Evolutionary conservation across 257 asterid species (phyloP), one percentile per base, ranked within the genome.

Genomic region (Rubia yunnanensis): DNA sequence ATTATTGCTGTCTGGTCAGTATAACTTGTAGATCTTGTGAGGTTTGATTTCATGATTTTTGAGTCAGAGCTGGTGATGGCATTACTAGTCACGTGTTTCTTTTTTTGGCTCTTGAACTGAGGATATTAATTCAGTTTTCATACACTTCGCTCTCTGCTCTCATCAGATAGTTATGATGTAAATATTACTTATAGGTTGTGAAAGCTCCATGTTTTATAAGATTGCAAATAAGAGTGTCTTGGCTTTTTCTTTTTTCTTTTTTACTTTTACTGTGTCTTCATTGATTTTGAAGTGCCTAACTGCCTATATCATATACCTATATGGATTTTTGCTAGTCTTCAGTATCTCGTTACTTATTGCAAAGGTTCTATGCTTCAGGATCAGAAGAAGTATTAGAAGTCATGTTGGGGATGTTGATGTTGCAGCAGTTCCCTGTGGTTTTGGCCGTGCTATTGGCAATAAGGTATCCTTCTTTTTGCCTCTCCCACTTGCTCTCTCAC

Each of bases 401-500:
- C 86, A 83, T 73, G 86, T 87, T 53, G 99, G 99, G 54, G 99
- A 92, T 82, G 82, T 88, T 75, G 99, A 92, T 66, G 96, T 82
- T 73, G 95, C 96, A 64, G 99, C 99, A 75, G 99, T 92, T 76
- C 94, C 99, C 59, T 92, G 99, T 85, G 99, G 99, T 70, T 78
- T 79, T 63, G 99, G 99, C 41, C 95, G 96, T 72, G 96, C 99
- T 11, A 84, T 92, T 72, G 99, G 99, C 54, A 92, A 92, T 76
- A 92, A 92, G 90, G 99, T 89, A 79, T 38, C 65, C 34, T 34
- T 7, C 30, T 63, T 69, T 54, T n/a, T 38, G 41, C 54, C 28
- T 3, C 24, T 57, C 30, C 53, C 64, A 57, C 50, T 64, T 20
- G 34, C 49, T 69, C 27, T 57, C 27, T 60, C 30, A 11, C 52